phyloP scores from a whole-genome alignment of 495 filamentous ascomycete species.

The Hyphodiscus hymeniophilus region DNA sequence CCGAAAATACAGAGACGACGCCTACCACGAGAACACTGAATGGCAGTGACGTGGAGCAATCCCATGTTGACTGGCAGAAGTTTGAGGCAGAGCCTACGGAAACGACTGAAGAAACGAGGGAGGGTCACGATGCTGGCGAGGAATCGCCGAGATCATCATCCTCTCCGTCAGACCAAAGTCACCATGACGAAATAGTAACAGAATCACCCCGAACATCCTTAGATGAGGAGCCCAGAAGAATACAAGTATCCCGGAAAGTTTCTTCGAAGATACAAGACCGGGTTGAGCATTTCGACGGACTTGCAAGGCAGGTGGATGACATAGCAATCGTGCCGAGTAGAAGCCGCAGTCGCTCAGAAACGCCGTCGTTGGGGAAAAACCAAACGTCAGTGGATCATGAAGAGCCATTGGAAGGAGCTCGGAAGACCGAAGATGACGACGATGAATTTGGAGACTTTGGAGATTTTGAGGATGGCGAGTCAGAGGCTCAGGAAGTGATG shows the following conservation, averaged over 20 bases:
- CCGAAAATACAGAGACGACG: neutral
- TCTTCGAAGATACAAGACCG: constrained; percentile 38
- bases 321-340: neutral
- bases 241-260: constrained; percentile 17
- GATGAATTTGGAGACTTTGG: constrained; percentile 47
- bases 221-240: constrained; percentile 37
- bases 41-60: neutral
- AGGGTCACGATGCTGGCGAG: constrained; percentile 7
- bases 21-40: neutral
- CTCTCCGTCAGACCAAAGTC: constrained; percentile 32
- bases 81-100: neutral
- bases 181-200: constrained; percentile 28
- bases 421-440: constrained; percentile 16
- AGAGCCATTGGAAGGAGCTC: no score
- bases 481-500: constrained; percentile 8
- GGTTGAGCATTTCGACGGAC: constrained; percentile 38
- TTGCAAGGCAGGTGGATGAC: constrained; percentile 24
- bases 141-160: constrained; percentile 31
- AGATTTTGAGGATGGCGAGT: constrained; percentile 31
- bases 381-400: no score
- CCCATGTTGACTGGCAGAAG: neutral
- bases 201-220: constrained; percentile 47
- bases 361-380: neutral
- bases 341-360: constrained; percentile 15
- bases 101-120: neutral